These are phyloP conservation scores for Pleurozium schreberi DNA, from an alignment of 225 moss, liverwort and hornwort species.

Conservation along the genomic window DNA sequence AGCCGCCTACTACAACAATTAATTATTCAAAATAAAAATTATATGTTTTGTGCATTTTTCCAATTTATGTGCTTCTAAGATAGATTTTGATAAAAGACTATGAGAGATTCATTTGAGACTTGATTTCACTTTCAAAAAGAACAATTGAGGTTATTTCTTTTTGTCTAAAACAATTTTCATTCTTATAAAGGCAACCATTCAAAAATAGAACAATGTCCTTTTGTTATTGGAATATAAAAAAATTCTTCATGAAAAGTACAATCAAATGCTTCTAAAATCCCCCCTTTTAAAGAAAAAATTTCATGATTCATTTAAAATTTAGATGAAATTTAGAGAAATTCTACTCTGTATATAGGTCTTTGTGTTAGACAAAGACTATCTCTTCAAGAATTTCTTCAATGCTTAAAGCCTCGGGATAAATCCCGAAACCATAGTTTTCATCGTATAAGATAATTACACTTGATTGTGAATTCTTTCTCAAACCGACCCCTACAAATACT, in stretches of 20 bases:
- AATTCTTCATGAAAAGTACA: neutral
- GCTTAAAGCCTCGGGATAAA: neutral
- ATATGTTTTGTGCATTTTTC: neutral
- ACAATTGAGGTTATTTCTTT: neutral
- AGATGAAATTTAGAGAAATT: neutral
- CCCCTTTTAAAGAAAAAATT: too few species aligned
- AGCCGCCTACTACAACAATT: neutral
- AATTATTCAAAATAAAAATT: neutral
- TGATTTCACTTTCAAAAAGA: neutral
- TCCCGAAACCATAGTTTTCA: neutral
- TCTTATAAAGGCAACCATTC: neutral
- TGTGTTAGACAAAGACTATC: rapidly evolving
- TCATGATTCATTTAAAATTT: neutral
- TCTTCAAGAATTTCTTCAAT: rapidly evolving
- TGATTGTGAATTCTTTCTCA: neutral
- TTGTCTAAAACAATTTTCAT: neutral
- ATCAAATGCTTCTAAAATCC: neutral
- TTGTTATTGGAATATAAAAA: neutral
- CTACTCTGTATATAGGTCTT: too few species aligned
- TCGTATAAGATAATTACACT: neutral
- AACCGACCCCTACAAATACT: too few species aligned
- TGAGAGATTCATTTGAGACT: neutral
- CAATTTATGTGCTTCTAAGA: too few species aligned
- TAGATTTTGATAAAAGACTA: too few species aligned
- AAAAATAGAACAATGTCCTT: neutral